Evolutionary conservation across 2,329 filamentous ascomycete genomes (phyloP), one percentile per base, ranked within the genome.

Genomic region (Aspergillus luchuensis): DNA sequence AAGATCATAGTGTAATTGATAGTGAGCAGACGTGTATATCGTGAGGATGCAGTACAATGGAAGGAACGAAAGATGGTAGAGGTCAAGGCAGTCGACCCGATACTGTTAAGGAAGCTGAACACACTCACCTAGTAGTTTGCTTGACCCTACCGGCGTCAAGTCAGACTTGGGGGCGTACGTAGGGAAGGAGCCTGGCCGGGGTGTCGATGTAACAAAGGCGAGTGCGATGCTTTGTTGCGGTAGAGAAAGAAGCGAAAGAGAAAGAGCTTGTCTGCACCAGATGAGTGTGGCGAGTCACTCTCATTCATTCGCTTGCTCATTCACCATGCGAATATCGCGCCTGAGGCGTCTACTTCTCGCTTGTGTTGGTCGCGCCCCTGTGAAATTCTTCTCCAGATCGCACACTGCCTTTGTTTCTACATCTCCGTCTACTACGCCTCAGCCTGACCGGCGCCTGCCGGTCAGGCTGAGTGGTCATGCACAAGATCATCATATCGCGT

Each of bases 151-250:
- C n/a, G 36, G 39, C 17, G n/a, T 23, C 45, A 33, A 23, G 10
- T 23, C 45, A 33, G 39, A 56, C 23, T 13, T 3, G 15, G 23
- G 28, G 43, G 53, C 21, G 8, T 36, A 19, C 39, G 19, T 33
- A 45, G 25, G 53, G 53, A 55, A 56, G 53, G 53, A 56, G 33
- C 53, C 41, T 47, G 5, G 11, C n/a, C 10, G 39, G 19, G 41
- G n/a, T 56, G 28, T 33, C 53, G 36, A 17, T 41, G 36, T 54
- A 53, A 53, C 51, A 41, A 41, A 54, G 33, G 23, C 15, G 51
- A 33, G n/a, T 21, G 8, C 17, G 19, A 41, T 21, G 21, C 51
- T 54, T 54, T 25, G 33, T 19, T n/a, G 17, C 41, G 10, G 45
- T 49, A 11, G 23, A 49, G 45, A 36, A 36, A 36, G 33, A 36